A percentile compares a stretch with the other conserved stretches of the same genome.
phyloP scores from a whole-genome alignment of 345 rosid genomes.

The Arabidopsis thaliana region DNA sequence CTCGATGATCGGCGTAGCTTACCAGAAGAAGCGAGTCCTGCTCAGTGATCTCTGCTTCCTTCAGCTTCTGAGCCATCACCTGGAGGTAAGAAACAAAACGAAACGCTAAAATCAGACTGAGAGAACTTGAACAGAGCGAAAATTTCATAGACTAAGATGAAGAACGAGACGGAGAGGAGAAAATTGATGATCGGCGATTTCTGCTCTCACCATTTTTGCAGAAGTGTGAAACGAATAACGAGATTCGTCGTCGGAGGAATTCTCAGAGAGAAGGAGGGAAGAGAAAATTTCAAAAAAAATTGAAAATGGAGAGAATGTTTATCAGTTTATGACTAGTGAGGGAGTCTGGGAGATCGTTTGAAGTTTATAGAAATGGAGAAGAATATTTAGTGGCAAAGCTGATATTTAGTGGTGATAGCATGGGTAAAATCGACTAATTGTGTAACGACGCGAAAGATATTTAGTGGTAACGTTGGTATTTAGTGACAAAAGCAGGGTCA shows the following conservation, averaged over 20 bases:
- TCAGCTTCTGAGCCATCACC: slow-evolving; percentile 85
- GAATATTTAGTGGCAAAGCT: not conserved
- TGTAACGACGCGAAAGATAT: slow-evolving; percentile 12
- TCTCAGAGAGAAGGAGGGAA: not conserved
- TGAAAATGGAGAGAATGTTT: slow-evolving; percentile 38
- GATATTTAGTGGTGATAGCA: not conserved
- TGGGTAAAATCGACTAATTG: not conserved
- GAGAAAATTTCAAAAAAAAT: slow-evolving; percentile 27
- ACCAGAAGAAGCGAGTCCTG: slow-evolving; percentile 99
- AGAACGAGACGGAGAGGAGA: not conserved
- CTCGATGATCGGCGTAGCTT: slow-evolving; percentile 34
- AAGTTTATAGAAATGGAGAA: slow-evolving; percentile 21
- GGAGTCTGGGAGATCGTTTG: slow-evolving; percentile 1
- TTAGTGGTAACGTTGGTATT: slow-evolving; percentile 7
- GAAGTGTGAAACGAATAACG: slow-evolving; percentile 27
- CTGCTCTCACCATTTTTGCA: slow-evolving; percentile 60
- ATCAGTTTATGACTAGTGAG: not conserved
- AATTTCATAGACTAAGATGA: not conserved
- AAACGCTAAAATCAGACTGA: not conserved
- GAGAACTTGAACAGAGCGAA: slow-evolving; percentile 14
- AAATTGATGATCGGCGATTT: slow-evolving; percentile 31
- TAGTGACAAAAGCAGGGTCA: not conserved
- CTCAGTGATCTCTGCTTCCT: slow-evolving; percentile 93
- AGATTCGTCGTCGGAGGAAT: not conserved
- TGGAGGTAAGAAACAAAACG: slow-evolving; percentile 43